These are phyloP conservation scores for Syzygium oleosum DNA, from an alignment of 345 rosid genomes.

Conservation along the genomic window DNA sequence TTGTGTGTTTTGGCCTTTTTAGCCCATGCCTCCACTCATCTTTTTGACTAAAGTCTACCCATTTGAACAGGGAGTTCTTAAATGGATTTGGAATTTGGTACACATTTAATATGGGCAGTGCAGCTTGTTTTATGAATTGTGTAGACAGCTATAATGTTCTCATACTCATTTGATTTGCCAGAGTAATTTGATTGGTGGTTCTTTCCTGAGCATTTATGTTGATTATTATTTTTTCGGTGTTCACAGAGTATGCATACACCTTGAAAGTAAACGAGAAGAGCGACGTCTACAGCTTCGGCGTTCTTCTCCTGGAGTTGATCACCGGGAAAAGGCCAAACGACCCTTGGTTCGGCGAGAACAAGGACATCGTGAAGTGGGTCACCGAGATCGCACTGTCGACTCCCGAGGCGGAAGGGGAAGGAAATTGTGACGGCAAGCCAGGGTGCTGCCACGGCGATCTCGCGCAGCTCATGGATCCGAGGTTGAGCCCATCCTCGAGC, in stretches of 20 bases:
- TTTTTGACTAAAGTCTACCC: not conserved
- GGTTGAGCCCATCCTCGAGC: conserved; percentile 19
- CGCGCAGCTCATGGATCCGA: conserved; percentile 35
- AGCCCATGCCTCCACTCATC: not conserved
- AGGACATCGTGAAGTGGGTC: conserved; percentile 48
- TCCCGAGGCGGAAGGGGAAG: not conserved
- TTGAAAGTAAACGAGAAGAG: conserved; percentile 44
- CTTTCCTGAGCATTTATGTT: not conserved
- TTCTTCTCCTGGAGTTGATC: conserved; percentile 51
- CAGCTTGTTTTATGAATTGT: not conserved
- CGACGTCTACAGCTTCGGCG: conserved; percentile 71
- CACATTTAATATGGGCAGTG: not conserved
- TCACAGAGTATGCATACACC: conserved; percentile 58
- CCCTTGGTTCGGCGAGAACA: conserved; percentile 41
- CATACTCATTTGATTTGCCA: not conserved
- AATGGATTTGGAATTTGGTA: not conserved
- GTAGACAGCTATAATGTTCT: not conserved
- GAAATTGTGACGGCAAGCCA: not conserved
- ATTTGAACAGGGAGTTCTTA: not conserved
- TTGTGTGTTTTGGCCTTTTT: not conserved
- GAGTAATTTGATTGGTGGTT: not conserved
- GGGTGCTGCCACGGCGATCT: conserved; percentile 1
- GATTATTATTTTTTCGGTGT: not conserved
- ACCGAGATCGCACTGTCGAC: conserved; percentile 23
- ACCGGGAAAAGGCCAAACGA: conserved; percentile 63